Percentiles rank a stretch among this genome's conserved stretches.
phyloP scores from a whole-genome alignment of 1,284 basidiomycete genomes.

The Sporisorium reilianum region DNA sequence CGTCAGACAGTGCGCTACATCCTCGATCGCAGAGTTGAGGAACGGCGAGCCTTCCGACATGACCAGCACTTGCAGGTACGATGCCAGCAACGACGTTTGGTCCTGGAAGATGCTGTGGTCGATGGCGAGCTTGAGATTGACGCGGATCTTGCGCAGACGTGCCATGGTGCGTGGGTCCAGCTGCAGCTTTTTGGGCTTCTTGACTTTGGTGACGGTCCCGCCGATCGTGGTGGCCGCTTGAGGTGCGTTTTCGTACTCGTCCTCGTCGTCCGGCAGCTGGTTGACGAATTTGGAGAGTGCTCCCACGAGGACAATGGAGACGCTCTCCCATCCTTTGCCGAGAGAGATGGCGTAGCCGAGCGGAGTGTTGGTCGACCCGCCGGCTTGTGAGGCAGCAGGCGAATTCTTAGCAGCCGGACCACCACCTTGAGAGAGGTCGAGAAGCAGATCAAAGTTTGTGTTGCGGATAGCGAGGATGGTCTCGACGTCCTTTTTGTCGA shows the following conservation, averaged over 20 bases:
- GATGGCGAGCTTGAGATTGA: conserved; percentile 65
- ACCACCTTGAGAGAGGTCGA: conserved; percentile 54
- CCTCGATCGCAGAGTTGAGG: conserved; percentile 45
- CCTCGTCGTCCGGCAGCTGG: conserved; percentile 62
- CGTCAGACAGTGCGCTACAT: conserved; percentile 44
- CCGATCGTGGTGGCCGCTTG: conserved; percentile 10
- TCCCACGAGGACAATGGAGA: conserved; percentile 60
- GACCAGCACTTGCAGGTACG: conserved; percentile 64
- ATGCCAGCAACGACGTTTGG: conserved; percentile 59
- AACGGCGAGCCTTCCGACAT: conserved; percentile 60
- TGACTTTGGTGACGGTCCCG: conserved; percentile 17
- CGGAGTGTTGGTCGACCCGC: conserved; percentile 50
- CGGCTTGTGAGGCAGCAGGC: conserved; percentile 36
- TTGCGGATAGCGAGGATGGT: conserved; percentile 65
- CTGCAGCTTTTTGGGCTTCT: conserved; percentile 44
- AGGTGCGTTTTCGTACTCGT: conserved; percentile 25
- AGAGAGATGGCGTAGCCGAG: conserved; percentile 62
- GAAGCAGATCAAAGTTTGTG: conserved; percentile 62
- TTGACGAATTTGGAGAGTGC: conserved; percentile 66
- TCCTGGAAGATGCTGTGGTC: conserved; percentile 62
- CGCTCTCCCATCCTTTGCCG: conserved; percentile 58
- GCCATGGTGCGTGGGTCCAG: conserved; percentile 54
- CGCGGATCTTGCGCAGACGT: conserved; percentile 59
- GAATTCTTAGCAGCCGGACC: conserved; percentile 22
- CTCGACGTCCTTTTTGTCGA: conserved; percentile 64